Base-by-base conservation (phyloP, 176 grass and related monocot genomes). In the Aegilops speltoides region DNA sequence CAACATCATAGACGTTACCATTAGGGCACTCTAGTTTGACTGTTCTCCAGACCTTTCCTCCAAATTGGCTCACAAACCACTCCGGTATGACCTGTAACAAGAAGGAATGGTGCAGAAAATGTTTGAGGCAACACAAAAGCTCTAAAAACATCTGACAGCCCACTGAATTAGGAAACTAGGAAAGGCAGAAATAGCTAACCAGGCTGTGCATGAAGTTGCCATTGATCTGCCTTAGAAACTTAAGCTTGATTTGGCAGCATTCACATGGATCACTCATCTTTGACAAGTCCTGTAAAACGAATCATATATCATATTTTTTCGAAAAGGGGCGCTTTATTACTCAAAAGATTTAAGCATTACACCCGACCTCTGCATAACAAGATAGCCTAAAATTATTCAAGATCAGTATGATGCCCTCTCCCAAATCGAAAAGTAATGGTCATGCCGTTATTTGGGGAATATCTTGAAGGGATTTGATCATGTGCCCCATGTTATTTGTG, bases 21-120 rank as follows among this genome's bases (percentile, higher is more conserved):
- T 52, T 54, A 60, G 87, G 78, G 12, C 62, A 72, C 43, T 87
- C 73, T n/a, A 93, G 48, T 32, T 87, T 80, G n/a, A 96, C 74
- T 4, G 22, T 52, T 77, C 81, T 54, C 0, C 48, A 78, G 19
- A 89, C 40, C 6, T 89, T 62, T 56, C 81, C 73, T 22, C 17
- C 36, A 19, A 89, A 93, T 79, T 83, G 54, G 11, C 57, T 83
- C 33, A 87, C 38, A 85, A 96, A 93, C 54, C 73, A 71, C 33
- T 86, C 78, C 16, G 89, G 94, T 38, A 95, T 25, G 31, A 81
- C 69, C 94, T 95, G 75, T n/a, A 50, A 10, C 10, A 59, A 67
- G 14, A 23, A 75, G 41, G 23, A 50, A 28, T 29, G 3, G 41
- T 50, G 24, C n/a, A 73, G 17, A 17, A 75, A 29, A 6, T 8